Percentiles rank a stretch among this genome's conserved stretches.
These are phyloP conservation scores for Heritiera fomes DNA, from an alignment of 345 rosid species.

Conservation along the genomic window DNA sequence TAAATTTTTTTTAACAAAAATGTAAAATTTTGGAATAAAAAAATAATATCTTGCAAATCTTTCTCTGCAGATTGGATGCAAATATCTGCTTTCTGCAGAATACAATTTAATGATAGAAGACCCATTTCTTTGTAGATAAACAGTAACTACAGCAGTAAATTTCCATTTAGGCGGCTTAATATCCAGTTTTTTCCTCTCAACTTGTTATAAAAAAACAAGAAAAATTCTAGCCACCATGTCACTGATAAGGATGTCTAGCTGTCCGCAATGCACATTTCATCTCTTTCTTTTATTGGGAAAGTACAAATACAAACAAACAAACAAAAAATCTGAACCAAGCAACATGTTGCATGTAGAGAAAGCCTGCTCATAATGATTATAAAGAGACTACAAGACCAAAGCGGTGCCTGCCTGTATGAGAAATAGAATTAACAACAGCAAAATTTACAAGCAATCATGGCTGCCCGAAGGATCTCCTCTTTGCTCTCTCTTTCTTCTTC, in stretches of 20 bases:
- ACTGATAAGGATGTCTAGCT: neutral
- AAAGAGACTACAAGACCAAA: neutral
- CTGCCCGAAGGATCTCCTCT: conserved; percentile 22
- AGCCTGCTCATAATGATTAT: neutral
- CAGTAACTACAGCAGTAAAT: too few relatives aligned
- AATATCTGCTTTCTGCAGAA: too few relatives aligned
- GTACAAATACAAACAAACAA: neutral
- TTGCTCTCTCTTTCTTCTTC: conserved; percentile 15
- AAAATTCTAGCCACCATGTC: neutral
- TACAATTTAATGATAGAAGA: too few relatives aligned
- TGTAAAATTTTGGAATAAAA: too few relatives aligned
- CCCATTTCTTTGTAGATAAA: too few relatives aligned
- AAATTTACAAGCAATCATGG: neutral
- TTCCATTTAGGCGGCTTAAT: too few relatives aligned
- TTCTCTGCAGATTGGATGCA: too few relatives aligned
- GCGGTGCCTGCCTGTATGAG: neutral
- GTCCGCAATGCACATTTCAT: neutral
- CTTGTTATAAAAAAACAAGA: neutral
- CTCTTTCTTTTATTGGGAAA: neutral
- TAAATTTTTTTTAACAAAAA: too few relatives aligned
- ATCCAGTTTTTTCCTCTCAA: neutral
- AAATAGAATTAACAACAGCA: neutral
- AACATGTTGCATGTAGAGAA: neutral
- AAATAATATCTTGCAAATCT: too few relatives aligned
- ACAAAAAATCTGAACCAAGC: neutral